phyloP scores from a whole-genome alignment of 495 filamentous ascomycete species.

The Aspergillus saccharolyticus region DNA sequence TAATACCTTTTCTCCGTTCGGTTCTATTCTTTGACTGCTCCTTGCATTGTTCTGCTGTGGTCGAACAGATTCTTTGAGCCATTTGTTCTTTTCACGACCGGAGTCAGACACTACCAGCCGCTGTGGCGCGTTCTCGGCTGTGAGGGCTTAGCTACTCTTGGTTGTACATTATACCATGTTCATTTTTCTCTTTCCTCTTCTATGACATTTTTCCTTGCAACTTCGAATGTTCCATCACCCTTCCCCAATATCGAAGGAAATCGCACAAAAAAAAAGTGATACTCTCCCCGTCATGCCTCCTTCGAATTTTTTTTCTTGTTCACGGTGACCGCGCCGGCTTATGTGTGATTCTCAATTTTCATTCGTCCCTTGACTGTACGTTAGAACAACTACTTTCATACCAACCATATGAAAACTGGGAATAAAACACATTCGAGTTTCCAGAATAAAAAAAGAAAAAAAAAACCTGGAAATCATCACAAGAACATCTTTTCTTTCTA shows the following conservation, averaged over 20 bases:
- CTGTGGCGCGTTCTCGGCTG: slow-evolving; percentile 12
- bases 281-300: slow-evolving; percentile 14
- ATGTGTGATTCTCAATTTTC: slow-evolving; percentile 20
- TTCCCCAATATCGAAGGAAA: slow-evolving; percentile 27
- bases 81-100: slow-evolving; percentile 16
- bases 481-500: neutral
- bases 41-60: slow-evolving; percentile 18
- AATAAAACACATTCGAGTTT: slow-evolving; percentile 4
- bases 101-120: slow-evolving; percentile 11
- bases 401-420: slow-evolving; percentile 12
- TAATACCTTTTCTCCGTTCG: slow-evolving; percentile 19
- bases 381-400: slow-evolving; percentile 20
- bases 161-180: slow-evolving; percentile 12
- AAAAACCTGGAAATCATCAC: neutral
- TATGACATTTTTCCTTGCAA: slow-evolving; percentile 26
- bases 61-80: slow-evolving; percentile 20
- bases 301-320: slow-evolving; percentile 20
- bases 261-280: slow-evolving; percentile 20
- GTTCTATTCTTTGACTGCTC: slow-evolving; percentile 15
- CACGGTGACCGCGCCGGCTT: slow-evolving; percentile 22
- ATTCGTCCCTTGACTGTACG: slow-evolving; percentile 21
- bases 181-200: slow-evolving; percentile 19
- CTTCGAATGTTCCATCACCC: slow-evolving; percentile 28
- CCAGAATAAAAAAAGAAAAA: neutral
- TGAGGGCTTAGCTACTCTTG: slow-evolving; percentile 5